Evolutionary conservation across 1,284 basidiomycete genomes (phyloP), one percentile per base, ranked within the genome.

Genomic region (Marasmius fiardii): DNA sequence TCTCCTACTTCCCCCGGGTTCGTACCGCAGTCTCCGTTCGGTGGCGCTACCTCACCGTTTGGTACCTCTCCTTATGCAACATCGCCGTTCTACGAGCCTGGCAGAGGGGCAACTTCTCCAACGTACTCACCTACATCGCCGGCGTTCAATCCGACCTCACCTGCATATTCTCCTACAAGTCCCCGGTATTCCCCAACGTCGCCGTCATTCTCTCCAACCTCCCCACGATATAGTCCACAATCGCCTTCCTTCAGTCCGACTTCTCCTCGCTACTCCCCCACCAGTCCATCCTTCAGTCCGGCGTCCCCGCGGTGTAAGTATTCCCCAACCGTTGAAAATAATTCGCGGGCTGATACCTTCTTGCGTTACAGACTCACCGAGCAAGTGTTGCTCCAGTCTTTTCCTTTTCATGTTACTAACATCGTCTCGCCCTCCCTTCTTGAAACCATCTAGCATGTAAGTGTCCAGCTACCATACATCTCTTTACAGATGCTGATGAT

Each of bases 71-170:
- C 88, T 24, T 86, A 87, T 53, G 87, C 88, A 1, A 90, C 88
- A 0, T 92, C 90, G 23, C 90, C 90, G 0, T 91, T 86, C 74
- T 91, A 87, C 66, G 87, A 90, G 65, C 81, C 84, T 57, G 76
- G 79, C 51, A 74, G 75, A 55, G 81, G 83, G 10, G 80, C 86
- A 1, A 92, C 90, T 1, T 92, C 90, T 0, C 92, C 92, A 1
- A 91, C 90, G 0, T 94, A 93, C 69, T 92, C 90, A 6, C 93
- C 93, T 0, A 93, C 92, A 7, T 90, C 88, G 5, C 90, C 90
- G 11, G 82, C 82, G 7, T 83, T 92, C 59, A 88, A 89, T 61
- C 77, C 89, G 33, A 92, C 91, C 1, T 90, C 89, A 11, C 92
- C 90, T 3, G 85, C 85, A 16, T 94, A 93, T 67, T 95, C 93